Conservation (phyloP, 2,329 filamentous ascomycete genomes). For the Sporothrix pallida region DNA sequence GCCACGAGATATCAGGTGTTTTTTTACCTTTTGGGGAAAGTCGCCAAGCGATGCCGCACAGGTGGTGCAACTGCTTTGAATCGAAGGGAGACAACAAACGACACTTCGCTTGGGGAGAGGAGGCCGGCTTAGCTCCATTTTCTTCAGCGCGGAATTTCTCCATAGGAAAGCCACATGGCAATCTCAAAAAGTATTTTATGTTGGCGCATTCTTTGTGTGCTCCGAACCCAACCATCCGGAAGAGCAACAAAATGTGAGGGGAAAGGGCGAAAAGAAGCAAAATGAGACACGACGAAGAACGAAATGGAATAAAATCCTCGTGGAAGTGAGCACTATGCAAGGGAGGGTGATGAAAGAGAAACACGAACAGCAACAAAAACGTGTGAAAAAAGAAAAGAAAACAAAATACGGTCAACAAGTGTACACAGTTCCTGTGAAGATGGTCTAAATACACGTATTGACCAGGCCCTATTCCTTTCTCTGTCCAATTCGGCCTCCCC, state of each 20-base stretch:
- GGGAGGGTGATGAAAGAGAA: background rate
- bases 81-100: background rate
- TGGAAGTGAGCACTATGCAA: background rate
- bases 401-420: background rate
- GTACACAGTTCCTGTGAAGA: background rate
- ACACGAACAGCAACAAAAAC: background rate
- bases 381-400: background rate
- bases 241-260: conserved; percentile 5
- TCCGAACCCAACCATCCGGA: background rate
- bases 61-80: conserved; percentile 1
- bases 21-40: conserved; percentile 8
- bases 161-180: conserved; percentile 27
- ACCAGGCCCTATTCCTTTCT: background rate
- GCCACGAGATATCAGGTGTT: conserved; percentile 27
- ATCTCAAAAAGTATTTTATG: background rate
- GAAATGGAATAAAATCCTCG: background rate
- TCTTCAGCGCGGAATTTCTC: conserved; percentile 24
- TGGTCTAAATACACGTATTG: background rate
- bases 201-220: background rate
- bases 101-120: background rate
- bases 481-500: background rate
- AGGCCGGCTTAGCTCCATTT: background rate
- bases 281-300: background rate
- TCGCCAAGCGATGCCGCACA: conserved; percentile 2
- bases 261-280: background rate